Base-by-base conservation (phyloP, 768 basidiomycete species). In the Calocybe indica region DNA sequence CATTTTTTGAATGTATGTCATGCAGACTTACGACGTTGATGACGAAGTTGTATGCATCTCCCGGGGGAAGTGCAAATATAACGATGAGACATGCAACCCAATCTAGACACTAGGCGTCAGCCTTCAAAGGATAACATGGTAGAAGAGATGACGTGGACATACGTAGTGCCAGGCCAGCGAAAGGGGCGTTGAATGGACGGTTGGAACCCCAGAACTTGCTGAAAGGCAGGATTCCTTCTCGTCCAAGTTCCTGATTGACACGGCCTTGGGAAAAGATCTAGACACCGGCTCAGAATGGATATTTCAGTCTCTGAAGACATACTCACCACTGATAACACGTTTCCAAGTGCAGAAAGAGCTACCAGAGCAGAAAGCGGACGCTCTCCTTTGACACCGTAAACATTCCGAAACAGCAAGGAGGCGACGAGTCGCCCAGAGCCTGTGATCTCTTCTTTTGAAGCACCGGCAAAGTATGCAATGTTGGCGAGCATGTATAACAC, bases 31-130 rank as follows among this genome's bases (percentile, higher is more conserved):
- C 78, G 54, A 59, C 53, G 53, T 77, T 78, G 48, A 80, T 59
- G 30, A 76, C 66, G 58, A 85, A 79, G 42, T 71, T 70, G 58
- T 81, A 85, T 0, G 80, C 80, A 47, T 83, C 82, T 3, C 82
- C 82, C 0, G 79, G 69, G 0, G 83, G 82, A 0, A 67, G 57
- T 30, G 52, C 55, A 45, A 68, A 56, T 41, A 69, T 64, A 5
- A 62, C 51, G 15, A 65, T 49, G 22, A 60, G 43, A 39, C 63
- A 68, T 2, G 65, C 38, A 14, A 53, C 34, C 58, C 63, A 68
- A 35, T 65, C 63, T 66, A 29, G 5, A 29, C 12, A 10, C 36
- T 11, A 39, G 29, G 37, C 33, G 34, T 81, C 82, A 2, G 73
- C 67, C 8, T 80, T 56, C 0, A 85, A 85, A 1, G 82, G 75